phyloP scores from a whole-genome alignment of 2,329 filamentous ascomycete genomes.

The Bipolaris sorokiniana region DNA sequence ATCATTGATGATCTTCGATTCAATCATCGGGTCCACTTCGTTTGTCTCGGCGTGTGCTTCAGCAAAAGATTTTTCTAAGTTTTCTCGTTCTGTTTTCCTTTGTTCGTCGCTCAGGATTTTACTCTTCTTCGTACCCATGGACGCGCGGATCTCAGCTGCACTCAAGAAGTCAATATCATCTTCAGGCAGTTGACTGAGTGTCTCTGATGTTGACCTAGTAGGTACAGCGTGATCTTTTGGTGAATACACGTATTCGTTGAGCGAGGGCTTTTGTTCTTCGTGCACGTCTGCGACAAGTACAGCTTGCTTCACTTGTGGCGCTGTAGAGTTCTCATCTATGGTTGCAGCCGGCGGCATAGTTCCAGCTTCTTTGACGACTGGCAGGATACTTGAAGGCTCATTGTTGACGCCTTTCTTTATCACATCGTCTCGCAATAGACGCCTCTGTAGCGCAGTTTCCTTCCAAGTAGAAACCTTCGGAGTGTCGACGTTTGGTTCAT shows the following conservation, averaged over 20 bases:
- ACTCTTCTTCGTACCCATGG: conserved; percentile 44
- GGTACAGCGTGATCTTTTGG: not conserved
- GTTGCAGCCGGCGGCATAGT: not conserved
- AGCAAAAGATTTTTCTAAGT: conserved; percentile 39
- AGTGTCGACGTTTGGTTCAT: not conserved
- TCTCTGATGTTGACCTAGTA: conserved; percentile 30
- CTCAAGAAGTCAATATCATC: conserved; percentile 53
- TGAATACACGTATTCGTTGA: not conserved
- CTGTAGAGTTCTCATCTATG: not conserved
- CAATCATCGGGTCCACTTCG: conserved; percentile 30
- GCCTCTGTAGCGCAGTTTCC: conserved; percentile 32
- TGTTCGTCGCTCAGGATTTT: conserved; percentile 19
- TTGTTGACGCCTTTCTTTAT: not conserved
- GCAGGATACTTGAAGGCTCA: not conserved
- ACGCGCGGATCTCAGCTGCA: conserved; percentile 51
- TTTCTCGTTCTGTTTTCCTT: conserved; percentile 23
- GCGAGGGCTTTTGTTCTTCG: not conserved
- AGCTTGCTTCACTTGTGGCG: not conserved
- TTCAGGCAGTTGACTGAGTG: conserved; percentile 43
- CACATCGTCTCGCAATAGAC: not conserved
- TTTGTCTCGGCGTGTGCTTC: conserved; percentile 16
- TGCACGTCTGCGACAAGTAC: not conserved
- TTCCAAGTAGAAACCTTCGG: conserved; percentile 26
- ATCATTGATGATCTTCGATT: conserved; percentile 38
- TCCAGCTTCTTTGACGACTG: not conserved